These are phyloP conservation scores for Pelagophyceae sp. DNA, from an alignment of 352 stramenopile species.

Conservation along the genomic window DNA sequence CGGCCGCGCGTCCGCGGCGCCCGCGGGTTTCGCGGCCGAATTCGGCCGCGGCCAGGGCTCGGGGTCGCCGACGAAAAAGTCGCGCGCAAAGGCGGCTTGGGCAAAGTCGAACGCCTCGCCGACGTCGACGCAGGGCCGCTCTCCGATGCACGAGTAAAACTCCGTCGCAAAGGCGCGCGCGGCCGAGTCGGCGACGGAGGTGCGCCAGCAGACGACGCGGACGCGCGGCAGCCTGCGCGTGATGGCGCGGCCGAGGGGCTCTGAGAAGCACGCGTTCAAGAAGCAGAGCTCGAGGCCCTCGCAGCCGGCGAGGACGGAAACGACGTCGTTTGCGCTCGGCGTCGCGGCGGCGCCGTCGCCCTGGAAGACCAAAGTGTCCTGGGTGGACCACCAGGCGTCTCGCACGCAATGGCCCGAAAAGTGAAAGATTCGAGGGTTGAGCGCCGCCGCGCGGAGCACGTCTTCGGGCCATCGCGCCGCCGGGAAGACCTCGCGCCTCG, in stretches of 20 bases:
- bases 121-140: not conserved
- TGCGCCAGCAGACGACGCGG: conserved; percentile 2
- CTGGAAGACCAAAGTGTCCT: not conserved
- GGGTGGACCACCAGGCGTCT: not conserved
- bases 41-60: too few species aligned
- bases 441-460: not conserved
- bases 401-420: not conserved
- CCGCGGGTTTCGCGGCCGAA: too few species aligned
- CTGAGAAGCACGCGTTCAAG: conserved; percentile 10
- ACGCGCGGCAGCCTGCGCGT: not conserved
- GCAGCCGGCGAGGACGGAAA: not conserved
- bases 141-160: conserved; percentile 10
- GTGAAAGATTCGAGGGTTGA: conserved; percentile 13
- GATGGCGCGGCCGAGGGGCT: not conserved
- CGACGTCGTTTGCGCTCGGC: not conserved
- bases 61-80: conserved; percentile 10
- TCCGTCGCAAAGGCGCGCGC: not conserved
- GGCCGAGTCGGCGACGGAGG: not conserved
- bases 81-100: not conserved
- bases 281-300: conserved; percentile 13
- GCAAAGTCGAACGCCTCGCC: not conserved
- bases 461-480: conserved; percentile 16
- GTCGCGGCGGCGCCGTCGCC: not conserved
- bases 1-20: too few species aligned
- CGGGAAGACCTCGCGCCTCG: not conserved